Conservation (phyloP, 2,329 filamentous ascomycete species). For the Apiospora malaysiana region DNA sequence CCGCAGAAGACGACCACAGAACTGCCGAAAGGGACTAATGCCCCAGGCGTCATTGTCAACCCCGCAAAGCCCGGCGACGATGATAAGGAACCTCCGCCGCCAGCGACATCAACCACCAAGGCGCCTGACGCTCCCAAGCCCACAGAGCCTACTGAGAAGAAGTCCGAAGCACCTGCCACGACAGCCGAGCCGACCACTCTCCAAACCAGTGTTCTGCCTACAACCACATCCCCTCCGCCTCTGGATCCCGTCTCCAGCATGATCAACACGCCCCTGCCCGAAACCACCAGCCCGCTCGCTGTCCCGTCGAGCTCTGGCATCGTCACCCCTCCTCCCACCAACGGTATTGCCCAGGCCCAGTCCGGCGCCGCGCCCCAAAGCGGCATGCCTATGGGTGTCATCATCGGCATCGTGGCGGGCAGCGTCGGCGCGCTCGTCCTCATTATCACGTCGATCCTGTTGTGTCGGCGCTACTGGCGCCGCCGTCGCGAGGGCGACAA, state of each 20-base stretch:
- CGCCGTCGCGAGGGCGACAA: conserved; percentile 37
- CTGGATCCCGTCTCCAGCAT: not conserved
- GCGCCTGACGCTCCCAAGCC: not conserved
- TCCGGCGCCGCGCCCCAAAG: conserved; percentile 22
- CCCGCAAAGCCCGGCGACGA: conserved; percentile 21
- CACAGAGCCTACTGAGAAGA: not conserved
- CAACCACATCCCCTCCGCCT: not conserved
- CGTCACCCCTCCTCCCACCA: conserved; percentile 23
- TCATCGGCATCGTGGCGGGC: conserved; percentile 36
- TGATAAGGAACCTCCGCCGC: not conserved
- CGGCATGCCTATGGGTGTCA: conserved; percentile 32
- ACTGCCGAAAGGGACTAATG: conserved; percentile 12
- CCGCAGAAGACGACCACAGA: conserved; percentile 16
- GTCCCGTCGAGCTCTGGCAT: not conserved
- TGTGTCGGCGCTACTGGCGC: conserved; percentile 38
- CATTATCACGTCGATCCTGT: conserved; percentile 33
- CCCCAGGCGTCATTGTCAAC: conserved; percentile 20
- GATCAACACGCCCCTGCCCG: conserved; percentile 14
- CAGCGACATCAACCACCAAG: conserved; percentile 16
- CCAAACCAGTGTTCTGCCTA: not conserved
- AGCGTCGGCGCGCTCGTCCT: conserved; percentile 36
- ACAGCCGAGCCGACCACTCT: conserved; percentile 1
- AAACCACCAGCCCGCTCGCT: not conserved
- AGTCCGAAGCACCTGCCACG: not conserved
- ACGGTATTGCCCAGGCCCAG: conserved; percentile 31